Percentiles rank a stretch among this genome's conserved stretches.
These are phyloP conservation scores for Backusella sp. DNA, from an alignment of 192 early-diverging fungal genomes.

Conservation along the genomic window DNA sequence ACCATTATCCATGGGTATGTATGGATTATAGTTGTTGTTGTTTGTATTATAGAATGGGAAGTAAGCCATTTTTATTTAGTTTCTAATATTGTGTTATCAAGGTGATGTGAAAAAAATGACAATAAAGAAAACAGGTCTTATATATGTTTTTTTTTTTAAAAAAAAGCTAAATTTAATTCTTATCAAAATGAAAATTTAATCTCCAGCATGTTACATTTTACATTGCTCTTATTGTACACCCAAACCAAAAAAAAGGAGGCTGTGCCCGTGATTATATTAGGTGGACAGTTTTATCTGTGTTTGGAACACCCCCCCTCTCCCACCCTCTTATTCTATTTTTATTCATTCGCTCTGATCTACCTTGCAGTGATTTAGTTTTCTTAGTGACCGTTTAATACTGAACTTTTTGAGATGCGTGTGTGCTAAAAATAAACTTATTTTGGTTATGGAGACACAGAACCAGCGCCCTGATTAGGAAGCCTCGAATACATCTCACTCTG, in stretches of 20 bases:
- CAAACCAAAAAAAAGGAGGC: background rate
- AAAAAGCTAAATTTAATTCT: background rate
- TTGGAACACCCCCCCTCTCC: background rate
- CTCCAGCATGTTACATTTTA: background rate
- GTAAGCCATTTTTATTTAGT: background rate
- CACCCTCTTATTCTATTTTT: background rate
- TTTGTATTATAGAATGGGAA: background rate
- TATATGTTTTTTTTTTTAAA: background rate
- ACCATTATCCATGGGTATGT: background rate
- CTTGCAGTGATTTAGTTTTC: background rate
- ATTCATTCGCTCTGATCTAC: conserved; percentile 6
- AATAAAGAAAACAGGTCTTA: background rate
- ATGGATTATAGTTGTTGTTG: background rate
- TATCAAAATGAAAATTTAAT: background rate
- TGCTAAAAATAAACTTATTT: conserved; percentile 6
- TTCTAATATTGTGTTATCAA: background rate
- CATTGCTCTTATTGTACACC: background rate
- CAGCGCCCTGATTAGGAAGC: background rate
- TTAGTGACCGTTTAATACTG: background rate
- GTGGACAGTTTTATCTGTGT: background rate
- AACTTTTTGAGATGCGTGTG: background rate
- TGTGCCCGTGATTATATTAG: background rate
- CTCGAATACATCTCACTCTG: background rate
- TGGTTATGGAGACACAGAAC: background rate
- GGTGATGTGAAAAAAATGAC: background rate